Evolutionary conservation across 768 basidiomycete genomes (phyloP), one percentile per base, ranked within the genome.

Genomic region (Termitomyces sp.): DNA sequence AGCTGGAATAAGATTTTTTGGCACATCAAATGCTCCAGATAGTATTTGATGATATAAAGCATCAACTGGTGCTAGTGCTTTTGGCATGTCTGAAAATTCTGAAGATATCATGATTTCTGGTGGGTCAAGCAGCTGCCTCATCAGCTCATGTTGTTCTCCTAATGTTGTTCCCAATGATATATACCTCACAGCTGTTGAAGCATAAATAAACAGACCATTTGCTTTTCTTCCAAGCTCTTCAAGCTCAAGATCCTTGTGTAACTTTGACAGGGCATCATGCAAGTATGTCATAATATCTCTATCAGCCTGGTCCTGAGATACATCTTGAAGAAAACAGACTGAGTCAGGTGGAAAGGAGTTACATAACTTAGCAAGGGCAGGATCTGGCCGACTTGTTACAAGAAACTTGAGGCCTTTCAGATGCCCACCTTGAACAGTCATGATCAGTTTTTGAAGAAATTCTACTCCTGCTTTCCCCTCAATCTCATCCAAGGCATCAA

Each of bases 351-450:
- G 31, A 15, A 69, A 66, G 20, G 61, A 60, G 15, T 43, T 53
- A 43, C 67, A 68, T 25, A 69, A 38, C 25, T 38, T 12, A 45
- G 62, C 70, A 51, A 71, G 36, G 1, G 60, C 11, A 62, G 29
- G 47, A 20, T 47, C 61, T 43, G 59, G 45, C 31, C 68, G 63
- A 49, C 70, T 71, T 32, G 68, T 69, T 7, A 68, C 32, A 32
- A 50, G 32, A 34, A 50, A 48, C 9, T 48, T 48, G 5, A 48
- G 29, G 1, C 47, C 29, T 11, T 57, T 43, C 48, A 51, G 46
- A 31, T 36, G n/a, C 57, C 17, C 34, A 17, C 53, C 1, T 11
- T 50, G 5, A 42, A 61, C 10, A n/a, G 49, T 40, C 17, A 1
- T n/a, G 15, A 61, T 55, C 14, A 60, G 15, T n/a, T 60, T 54